Conservation (phyloP, 805 yeast species). For the Saccharomycopsis capsularis region DNA sequence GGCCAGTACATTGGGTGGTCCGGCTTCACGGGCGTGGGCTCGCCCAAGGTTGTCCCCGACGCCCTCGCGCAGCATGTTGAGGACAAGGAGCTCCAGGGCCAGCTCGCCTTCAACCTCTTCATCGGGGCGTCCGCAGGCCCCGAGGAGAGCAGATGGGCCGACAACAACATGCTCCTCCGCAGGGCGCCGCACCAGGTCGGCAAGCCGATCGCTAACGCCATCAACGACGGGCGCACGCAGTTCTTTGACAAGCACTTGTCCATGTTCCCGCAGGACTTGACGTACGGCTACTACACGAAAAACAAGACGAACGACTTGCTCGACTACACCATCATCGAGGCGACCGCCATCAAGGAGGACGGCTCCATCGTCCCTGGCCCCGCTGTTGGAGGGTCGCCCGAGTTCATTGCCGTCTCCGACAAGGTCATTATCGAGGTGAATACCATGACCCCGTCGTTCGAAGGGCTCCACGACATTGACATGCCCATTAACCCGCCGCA, state of each 20-base stretch:
- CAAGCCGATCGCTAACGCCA: conserved; percentile 84
- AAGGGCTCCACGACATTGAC: conserved; percentile 94
- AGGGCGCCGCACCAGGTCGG: conserved; percentile 99
- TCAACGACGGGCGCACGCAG: conserved; percentile 78
- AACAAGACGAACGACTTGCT: conserved; percentile 53
- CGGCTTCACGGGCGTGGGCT: conserved; percentile 98
- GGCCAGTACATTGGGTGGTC: conserved; percentile 98
- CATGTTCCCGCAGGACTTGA: conserved; percentile 98
- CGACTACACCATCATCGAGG: conserved; percentile 89
- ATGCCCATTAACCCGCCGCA: conserved; percentile 86
- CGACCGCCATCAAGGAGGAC: conserved; percentile 92
- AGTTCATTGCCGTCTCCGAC: conserved; percentile 77
- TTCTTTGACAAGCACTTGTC: conserved; percentile 96
- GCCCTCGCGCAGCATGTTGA: conserved; percentile 88
- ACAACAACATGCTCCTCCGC: conserved; percentile 72
- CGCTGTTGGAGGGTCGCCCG: conserved; percentile 97
- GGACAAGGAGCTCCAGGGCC: conserved; percentile 76
- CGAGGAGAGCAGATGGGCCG: conserved; percentile 94
- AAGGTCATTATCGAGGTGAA: conserved; percentile 90
- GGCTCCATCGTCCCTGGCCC: conserved; percentile 96
- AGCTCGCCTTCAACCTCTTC: conserved; percentile 81
- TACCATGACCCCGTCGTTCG: conserved; percentile 89
- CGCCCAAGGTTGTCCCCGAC: conserved; percentile 88
- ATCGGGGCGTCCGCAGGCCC: conserved; percentile 99
- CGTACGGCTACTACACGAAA: conserved; percentile 84